A percentile compares a stretch with the other conserved stretches of the same genome.
Evolutionary conservation across 768 basidiomycete species (phyloP).

Genomic region (Royoungia palumana): DNA sequence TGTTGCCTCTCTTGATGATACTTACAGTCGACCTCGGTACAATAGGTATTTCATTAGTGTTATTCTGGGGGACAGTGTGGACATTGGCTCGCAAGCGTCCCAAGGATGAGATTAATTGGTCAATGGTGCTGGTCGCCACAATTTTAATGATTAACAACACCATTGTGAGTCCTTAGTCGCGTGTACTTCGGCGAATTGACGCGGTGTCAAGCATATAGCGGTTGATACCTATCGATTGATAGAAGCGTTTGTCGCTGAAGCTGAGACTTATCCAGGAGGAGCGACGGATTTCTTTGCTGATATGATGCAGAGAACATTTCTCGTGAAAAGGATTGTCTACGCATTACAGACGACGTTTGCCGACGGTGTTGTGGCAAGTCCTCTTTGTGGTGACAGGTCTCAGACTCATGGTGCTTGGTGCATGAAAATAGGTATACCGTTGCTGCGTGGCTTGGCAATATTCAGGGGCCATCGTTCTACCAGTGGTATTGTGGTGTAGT

Average conservation of each 20-base stretch:
- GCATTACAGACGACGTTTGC: slow-evolving; percentile 24
- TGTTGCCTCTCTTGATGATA: background rate
- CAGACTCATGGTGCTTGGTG: background rate
- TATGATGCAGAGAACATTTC: slow-evolving; percentile 25
- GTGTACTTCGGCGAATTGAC: background rate
- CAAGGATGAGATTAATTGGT: slow-evolving; percentile 15
- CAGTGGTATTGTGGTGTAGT: slow-evolving; percentile 17
- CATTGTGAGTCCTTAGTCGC: slow-evolving; percentile 1
- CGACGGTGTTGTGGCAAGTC: slow-evolving; percentile 16
- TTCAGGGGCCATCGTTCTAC: slow-evolving; percentile 7
- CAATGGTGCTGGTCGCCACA: slow-evolving; percentile 22
- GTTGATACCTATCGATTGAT: slow-evolving; percentile 24
- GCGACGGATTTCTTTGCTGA: slow-evolving; percentile 29
- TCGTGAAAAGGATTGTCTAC: slow-evolving; percentile 29
- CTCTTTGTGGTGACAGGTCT: background rate
- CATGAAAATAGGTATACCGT: slow-evolving; percentile 19
- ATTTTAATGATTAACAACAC: slow-evolving; percentile 23
- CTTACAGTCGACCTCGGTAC: background rate
- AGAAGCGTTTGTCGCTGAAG: slow-evolving; percentile 23
- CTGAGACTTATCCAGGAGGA: slow-evolving; percentile 21
- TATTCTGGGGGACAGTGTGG: slow-evolving; percentile 26
- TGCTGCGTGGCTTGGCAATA: slow-evolving; percentile 22
- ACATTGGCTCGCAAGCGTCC: slow-evolving; percentile 16
- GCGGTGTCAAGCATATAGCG: slow-evolving; percentile 19
- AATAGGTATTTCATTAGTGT: slow-evolving; percentile 19